Percentiles rank a stretch among this genome's conserved stretches.
phyloP scores from a whole-genome alignment of 208 protist genomes.

The Acanthamoeba royreba region DNA sequence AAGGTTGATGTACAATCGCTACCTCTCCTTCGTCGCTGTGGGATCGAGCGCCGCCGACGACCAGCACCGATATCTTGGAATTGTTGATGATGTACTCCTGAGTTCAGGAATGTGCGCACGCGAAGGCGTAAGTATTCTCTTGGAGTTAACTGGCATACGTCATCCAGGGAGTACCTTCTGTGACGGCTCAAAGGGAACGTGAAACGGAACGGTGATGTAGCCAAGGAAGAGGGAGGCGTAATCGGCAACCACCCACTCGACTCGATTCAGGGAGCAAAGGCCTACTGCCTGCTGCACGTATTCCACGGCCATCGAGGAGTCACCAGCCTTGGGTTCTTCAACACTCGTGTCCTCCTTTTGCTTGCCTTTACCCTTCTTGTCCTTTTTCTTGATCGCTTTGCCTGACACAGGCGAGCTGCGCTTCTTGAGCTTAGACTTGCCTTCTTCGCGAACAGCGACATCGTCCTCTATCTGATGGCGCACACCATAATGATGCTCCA shows the following conservation, averaged over 20 bases:
- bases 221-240: neutral
- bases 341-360: neutral
- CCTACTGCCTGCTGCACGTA: neutral
- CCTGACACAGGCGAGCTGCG: too few relatives aligned
- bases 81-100: slow-evolving; percentile 26
- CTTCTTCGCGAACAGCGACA: neutral
- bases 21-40: neutral
- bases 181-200: neutral
- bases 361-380: neutral
- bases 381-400: neutral
- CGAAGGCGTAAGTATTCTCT: neutral
- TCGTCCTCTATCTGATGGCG: neutral
- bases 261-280: neutral
- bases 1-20: too few relatives aligned
- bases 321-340: neutral
- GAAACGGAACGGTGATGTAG: neutral
- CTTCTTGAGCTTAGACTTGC: neutral
- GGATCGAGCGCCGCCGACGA: neutral
- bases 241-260: slow-evolving; percentile 37
- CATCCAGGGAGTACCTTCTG: neutral
- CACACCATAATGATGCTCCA: neutral
- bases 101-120: too few relatives aligned
- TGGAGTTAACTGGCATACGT: neutral
- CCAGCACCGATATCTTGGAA: neutral
- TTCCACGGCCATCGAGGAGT: neutral